Evolutionary conservation across 495 filamentous ascomycete species (phyloP).

Genomic region (Trichoderma gamsii): DNA sequence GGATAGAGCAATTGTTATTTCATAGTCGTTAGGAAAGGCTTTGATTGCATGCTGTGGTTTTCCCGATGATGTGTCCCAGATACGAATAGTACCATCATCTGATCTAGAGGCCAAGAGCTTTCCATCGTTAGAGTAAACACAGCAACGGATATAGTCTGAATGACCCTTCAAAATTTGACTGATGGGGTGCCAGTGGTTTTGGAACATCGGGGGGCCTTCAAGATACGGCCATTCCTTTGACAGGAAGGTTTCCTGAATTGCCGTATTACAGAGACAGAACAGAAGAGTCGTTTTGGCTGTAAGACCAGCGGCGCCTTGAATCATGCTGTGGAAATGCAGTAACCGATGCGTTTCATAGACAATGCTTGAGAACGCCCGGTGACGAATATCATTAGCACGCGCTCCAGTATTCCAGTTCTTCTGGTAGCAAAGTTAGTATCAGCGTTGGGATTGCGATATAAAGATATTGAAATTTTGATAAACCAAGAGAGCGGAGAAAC

Average conservation of each 20-base stretch:
- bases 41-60: background rate
- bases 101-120: background rate
- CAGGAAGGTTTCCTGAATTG: background rate
- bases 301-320: background rate
- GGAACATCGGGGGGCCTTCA: background rate
- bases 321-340: background rate
- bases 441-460: background rate
- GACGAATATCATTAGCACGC: background rate
- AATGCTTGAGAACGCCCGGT: too few relatives aligned
- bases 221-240: background rate
- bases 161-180: background rate
- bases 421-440: background rate
- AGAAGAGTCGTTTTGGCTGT: background rate
- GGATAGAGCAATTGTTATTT: background rate
- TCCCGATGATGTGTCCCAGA: conserved; percentile 6
- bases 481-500: background rate
- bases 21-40: background rate
- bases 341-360: background rate
- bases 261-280: background rate
- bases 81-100: background rate
- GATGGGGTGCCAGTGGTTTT: background rate
- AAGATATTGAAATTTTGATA: too few relatives aligned
- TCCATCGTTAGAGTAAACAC: background rate
- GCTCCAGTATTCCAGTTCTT: background rate
- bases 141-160: background rate